These are phyloP conservation scores for Zelonia costaricensis DNA, from an alignment of 208 protist species.

Conservation along the genomic window DNA sequence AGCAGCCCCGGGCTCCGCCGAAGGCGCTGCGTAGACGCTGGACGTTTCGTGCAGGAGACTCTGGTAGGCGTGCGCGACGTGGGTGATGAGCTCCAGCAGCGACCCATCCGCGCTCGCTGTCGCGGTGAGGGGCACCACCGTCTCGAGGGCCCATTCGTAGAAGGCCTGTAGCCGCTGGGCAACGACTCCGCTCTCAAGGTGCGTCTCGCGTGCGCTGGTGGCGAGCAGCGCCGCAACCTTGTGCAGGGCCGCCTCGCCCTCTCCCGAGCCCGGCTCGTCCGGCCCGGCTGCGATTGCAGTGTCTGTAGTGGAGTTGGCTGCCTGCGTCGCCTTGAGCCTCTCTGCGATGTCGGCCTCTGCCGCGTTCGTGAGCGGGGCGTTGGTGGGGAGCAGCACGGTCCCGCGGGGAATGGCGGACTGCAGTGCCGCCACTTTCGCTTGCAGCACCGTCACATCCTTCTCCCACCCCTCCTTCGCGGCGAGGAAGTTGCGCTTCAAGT, in stretches of 20 bases:
- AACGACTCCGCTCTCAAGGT: background rate
- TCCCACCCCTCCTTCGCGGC: slow-evolving; percentile 55
- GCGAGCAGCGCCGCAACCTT: slow-evolving; percentile 3
- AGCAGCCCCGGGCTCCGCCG: background rate
- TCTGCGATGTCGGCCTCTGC: background rate
- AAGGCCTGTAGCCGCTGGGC: slow-evolving; percentile 17
- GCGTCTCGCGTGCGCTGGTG: background rate
- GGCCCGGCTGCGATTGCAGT: background rate
- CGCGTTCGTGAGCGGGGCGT: background rate
- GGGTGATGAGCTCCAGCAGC: slow-evolving; percentile 10
- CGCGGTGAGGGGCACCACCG: slow-evolving; percentile 9
- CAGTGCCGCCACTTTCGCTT: slow-evolving; percentile 52
- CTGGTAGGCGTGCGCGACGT: slow-evolving; percentile 13
- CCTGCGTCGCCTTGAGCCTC: background rate
- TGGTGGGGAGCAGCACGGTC: slow-evolving; percentile 15
- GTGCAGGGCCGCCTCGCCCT: background rate
- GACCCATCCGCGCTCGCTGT: background rate
- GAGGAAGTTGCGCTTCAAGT: slow-evolving; percentile 50
- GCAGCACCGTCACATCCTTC: slow-evolving; percentile 53
- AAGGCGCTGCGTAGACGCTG: background rate
- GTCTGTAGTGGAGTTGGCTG: background rate
- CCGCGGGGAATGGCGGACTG: slow-evolving; percentile 33
- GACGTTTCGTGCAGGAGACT: background rate
- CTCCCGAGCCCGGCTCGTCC: background rate
- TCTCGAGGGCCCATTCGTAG: slow-evolving; percentile 13